Evolutionary conservation across 2,329 filamentous ascomycete genomes (phyloP), one percentile per base, ranked within the genome.

Genomic region (Colletotrichum sp.): DNA sequence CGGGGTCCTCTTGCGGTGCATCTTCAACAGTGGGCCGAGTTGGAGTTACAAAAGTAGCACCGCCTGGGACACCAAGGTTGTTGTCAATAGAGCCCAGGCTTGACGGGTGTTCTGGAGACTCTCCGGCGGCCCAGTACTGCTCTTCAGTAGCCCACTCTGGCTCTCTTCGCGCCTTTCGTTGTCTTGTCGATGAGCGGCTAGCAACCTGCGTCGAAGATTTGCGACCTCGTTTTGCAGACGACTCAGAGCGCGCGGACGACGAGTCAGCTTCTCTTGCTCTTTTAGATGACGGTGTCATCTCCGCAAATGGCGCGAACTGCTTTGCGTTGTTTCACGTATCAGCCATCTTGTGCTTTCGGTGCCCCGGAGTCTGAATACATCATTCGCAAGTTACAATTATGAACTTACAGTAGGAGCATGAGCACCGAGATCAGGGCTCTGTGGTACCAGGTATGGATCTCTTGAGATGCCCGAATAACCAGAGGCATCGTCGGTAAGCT

Each of bases 11-110:
- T 25, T 22, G 44, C 0, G 44, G 44, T 22, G 3, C n/a, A 52
- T 52, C 1, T 0, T 22, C 44, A 8, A 22, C 11, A 22, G 44
- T 48, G 0, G n/a, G n/a, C 3, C 11, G 44, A n/a, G 19, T 4
- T 34, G 32, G 32, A 34, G 12, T 36, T 36, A 7, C 34, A 22
- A n/a, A 11, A 13, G n/a, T 5, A 52, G 44, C n/a, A 22, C 11
- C 44, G 0, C 3, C 44, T 13, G 44, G 0, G 0, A 8, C 11
- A 22, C 11, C n/a, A 0, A 4, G n/a, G 6, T 25, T 25, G n/a
- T 52, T 52, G 1, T 0, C n/a, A 13, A 0, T 13, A 25, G n/a
- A 52, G 1, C 2, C 44, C 6, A 25, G 44, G 44, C 5, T 52
- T 22, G 44, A 13, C 0, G 3, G 11, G 6, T 2, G 0, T 0